Percentiles rank a stretch among this genome's conserved stretches.
Evolutionary conservation across 805 yeast genomes (phyloP).

Genomic region (Metschnikowia vanudenii): DNA sequence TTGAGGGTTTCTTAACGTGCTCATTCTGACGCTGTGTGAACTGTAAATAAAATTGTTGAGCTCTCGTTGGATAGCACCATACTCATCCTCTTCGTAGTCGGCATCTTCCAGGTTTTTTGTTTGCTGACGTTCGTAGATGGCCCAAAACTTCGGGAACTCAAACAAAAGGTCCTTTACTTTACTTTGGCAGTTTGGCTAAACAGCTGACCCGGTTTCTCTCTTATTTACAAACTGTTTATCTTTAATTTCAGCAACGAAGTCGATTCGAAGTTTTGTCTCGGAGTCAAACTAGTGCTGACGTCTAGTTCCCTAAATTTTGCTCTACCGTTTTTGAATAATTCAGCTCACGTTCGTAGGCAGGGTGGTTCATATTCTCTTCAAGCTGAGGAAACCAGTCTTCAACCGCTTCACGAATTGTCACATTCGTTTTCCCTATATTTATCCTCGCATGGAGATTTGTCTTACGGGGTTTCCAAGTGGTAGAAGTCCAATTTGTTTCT

Average conservation of each 20-base stretch:
- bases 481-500: constrained; percentile 35
- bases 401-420: constrained; percentile 45
- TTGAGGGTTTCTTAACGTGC: constrained; percentile 74
- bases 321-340: constrained; percentile 18
- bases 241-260: constrained; percentile 11
- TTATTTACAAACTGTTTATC: constrained; percentile 14
- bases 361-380: constrained; percentile 63
- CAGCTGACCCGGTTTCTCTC: constrained; percentile 14
- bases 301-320: constrained; percentile 15
- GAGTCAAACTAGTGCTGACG: background rate
- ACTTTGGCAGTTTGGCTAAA: constrained; percentile 51
- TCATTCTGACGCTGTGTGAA: constrained; percentile 63
- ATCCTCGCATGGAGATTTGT: background rate
- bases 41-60: constrained; percentile 42
- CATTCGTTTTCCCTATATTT: constrained; percentile 6
- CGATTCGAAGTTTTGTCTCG: background rate
- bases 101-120: constrained; percentile 21
- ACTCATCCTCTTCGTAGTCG: constrained; percentile 25
- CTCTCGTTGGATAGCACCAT: constrained; percentile 61
- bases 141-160: constrained; percentile 54
- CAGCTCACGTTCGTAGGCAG: constrained; percentile 67
- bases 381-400: constrained; percentile 74
- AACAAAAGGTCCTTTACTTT: constrained; percentile 48
- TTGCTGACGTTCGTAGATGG: constrained; percentile 30
- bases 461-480: constrained; percentile 4